Percentiles rank a stretch among this genome's conserved stretches.
Evolutionary conservation across 768 basidiomycete genomes (phyloP).

Genomic region (Cyclocybe cylindracea): DNA sequence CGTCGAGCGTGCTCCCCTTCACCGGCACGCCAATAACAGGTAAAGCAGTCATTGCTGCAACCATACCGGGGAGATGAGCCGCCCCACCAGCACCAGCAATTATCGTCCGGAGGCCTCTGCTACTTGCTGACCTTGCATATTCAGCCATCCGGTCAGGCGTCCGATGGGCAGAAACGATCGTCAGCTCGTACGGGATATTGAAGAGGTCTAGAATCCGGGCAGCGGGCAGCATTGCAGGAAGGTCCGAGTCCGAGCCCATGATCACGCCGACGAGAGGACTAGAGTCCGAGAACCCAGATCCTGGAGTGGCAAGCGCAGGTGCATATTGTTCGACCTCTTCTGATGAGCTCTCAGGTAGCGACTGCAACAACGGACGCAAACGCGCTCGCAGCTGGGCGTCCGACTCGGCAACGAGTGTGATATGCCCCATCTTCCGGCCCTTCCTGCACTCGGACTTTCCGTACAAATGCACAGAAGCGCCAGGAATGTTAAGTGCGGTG

Average conservation of each 20-base stretch:
- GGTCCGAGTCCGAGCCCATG: conserved; percentile 98
- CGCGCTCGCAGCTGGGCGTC: conserved; percentile 72
- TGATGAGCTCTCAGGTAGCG: conserved; percentile 48
- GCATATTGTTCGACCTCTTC: conserved; percentile 57
- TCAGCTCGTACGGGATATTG: conserved; percentile 85
- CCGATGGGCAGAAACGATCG: conserved; percentile 95
- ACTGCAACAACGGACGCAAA: conserved; percentile 73
- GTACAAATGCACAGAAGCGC: conserved; percentile 86
- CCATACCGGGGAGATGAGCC: conserved; percentile 98
- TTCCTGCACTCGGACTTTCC: conserved; percentile 90
- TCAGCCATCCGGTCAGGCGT: conserved; percentile 85
- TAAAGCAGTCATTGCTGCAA: conserved; percentile 88
- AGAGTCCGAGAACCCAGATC: conserved; percentile 57
- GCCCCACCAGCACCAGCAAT: conserved; percentile 99
- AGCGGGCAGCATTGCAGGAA: conserved; percentile 91
- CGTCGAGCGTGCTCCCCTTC: conserved; percentile 90
- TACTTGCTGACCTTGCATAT: conserved; percentile 75
- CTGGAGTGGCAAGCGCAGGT: conserved; percentile 42
- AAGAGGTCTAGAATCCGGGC: conserved; percentile 85
- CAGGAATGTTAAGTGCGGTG: conserved; percentile 68
- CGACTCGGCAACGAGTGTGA: conserved; percentile 82
- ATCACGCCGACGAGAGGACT: conserved; percentile 89
- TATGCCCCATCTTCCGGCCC: conserved; percentile 97
- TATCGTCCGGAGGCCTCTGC: conserved; percentile 69
- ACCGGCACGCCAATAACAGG: conserved; percentile 98